Percentiles rank a stretch among this genome's conserved stretches.
Conservation (phyloP, 2,329 filamentous ascomycete species). For the Periconia sp. region DNA sequence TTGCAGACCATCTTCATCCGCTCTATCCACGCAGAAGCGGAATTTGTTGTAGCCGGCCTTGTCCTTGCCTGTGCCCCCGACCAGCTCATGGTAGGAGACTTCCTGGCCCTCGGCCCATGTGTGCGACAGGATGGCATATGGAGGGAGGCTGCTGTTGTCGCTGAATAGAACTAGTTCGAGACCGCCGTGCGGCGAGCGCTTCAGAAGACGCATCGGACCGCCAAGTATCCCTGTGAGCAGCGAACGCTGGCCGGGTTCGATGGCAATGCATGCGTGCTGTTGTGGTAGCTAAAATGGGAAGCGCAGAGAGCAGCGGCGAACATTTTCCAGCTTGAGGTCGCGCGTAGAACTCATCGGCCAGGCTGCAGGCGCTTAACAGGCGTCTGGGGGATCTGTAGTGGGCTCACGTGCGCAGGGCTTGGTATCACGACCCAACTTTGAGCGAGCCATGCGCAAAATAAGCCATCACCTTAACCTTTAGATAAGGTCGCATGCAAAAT, state of each 20-base stretch:
- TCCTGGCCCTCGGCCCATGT: conserved; percentile 7
- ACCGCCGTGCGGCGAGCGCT: background rate
- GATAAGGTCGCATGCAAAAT: too few species aligned
- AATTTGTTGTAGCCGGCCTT: conserved; percentile 7
- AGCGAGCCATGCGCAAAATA: too few species aligned
- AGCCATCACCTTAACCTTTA: too few species aligned
- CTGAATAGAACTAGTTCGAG: conserved; percentile 3
- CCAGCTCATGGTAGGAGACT: conserved; percentile 6
- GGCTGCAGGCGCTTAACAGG: background rate
- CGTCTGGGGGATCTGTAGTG: too few species aligned
- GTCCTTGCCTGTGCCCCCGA: conserved; percentile 1
- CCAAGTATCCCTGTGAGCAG: background rate
- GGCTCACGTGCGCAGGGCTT: too few species aligned
- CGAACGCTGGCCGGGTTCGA: background rate
- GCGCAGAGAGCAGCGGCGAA: background rate
- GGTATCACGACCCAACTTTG: too few species aligned
- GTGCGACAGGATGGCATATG: conserved; percentile 9
- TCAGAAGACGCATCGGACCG: conserved; percentile 5
- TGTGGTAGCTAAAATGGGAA: background rate
- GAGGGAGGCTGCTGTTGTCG: conserved; percentile 3
- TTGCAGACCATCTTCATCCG: too few species aligned
- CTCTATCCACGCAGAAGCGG: too few species aligned
- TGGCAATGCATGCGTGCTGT: background rate
- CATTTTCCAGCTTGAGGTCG: background rate
- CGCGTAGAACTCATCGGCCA: too few species aligned